phyloP scores from a whole-genome alignment of 306 rosid genomes.

The Casuarina glauca region DNA sequence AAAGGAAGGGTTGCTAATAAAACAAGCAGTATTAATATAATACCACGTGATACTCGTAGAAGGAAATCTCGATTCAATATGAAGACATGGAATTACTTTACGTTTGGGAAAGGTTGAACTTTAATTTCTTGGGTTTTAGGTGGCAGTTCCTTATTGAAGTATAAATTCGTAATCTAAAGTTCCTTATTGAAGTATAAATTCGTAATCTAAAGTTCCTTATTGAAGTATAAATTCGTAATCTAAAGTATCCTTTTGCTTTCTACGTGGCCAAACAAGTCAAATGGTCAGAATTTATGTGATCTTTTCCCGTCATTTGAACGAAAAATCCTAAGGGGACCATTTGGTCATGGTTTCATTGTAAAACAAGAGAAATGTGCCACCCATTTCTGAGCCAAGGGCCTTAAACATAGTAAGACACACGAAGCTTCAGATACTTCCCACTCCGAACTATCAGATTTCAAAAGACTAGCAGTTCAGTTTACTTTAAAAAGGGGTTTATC shows the following conservation, averaged over 20 bases:
- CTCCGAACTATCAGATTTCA: neutral
- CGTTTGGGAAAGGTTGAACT: neutral
- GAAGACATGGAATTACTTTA: neutral
- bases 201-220: neutral
- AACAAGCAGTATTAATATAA: neutral
- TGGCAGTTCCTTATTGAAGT: neutral
- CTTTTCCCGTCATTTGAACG: neutral
- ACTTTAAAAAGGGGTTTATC: neutral
- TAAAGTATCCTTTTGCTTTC: neutral
- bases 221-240: neutral
- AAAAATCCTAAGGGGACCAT: neutral
- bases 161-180: neutral
- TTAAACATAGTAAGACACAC: too few species aligned
- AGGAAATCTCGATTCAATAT: neutral
- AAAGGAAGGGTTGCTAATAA: neutral
- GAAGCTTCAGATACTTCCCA: neutral
- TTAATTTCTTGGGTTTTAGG: neutral
- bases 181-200: neutral
- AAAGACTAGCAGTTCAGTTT: neutral
- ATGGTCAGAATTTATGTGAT: neutral
- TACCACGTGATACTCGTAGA: too few species aligned
- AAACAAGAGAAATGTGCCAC: neutral
- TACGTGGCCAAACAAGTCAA: neutral
- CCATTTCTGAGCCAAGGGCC: neutral
- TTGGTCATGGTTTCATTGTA: neutral